Base-by-base conservation (phyloP, 192 early-diverging fungal species). In the Thoreauomyces humboldtii region DNA sequence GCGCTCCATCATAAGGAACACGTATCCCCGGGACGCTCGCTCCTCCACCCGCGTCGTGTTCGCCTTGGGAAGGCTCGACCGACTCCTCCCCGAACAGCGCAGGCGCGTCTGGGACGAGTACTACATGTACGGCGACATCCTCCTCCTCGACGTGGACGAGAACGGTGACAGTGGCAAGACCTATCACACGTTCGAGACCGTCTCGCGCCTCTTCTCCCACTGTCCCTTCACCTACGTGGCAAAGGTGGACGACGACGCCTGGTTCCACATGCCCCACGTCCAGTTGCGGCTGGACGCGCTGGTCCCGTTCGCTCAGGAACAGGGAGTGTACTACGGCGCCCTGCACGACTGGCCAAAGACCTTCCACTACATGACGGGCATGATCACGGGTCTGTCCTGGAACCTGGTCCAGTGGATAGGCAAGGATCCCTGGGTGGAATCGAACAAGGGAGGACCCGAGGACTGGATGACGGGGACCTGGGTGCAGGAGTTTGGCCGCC, bases 131-230 rank as follows among this genome's bases (percentile, higher is more conserved):
- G 29, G 38, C 21, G 70, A 72, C 43, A 66, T 72, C 56, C 51
- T 72, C 36, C 25, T 59, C 15, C 0, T 73, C 37, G 52, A 61
- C 33, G 37, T 69, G 29, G 58, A 61, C 4, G 71, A 73, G 44
- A 73, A 73, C 66, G 65, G 72, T 54, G 56, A 73, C 29, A 29
- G 24, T 31, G 71, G 71, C 46, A 73, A 73, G 46, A 73, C 71
- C 15, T 62, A 38, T 25, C 14, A 15, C 34, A 69, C 28, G 28
- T 73, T 69, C 41, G 21, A 45, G 6, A 7, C 12, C 24, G 59
- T 60, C 36, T 34, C 45, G 21, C 15, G 14, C 4, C 35, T 35
- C 22, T 47, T 62, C 25, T 59, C 19, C 19, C 17, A 5, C 27
- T 59, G 57, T 21, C 57, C 31, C 19, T 59, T 59, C 28, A 59